Conservation (phyloP, 1,284 basidiomycete species). For the Pascua guehoae region DNA sequence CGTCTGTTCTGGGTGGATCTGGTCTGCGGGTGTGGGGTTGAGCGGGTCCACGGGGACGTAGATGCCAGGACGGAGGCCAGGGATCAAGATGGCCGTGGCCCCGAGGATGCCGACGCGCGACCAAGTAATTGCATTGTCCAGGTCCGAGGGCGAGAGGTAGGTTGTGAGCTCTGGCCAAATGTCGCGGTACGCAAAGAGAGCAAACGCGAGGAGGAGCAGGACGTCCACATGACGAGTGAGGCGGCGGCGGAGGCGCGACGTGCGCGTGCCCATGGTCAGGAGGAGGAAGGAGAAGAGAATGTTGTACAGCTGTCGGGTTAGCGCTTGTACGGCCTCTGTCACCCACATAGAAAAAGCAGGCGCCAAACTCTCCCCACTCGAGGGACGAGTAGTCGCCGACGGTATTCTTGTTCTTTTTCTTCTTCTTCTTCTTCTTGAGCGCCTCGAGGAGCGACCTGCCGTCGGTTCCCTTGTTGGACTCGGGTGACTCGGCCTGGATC, state of each 20-base stretch:
- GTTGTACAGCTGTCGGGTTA: slow-evolving; percentile 33
- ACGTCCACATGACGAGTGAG: slow-evolving; percentile 43
- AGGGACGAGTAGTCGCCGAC: slow-evolving; percentile 43
- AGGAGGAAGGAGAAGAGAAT: slow-evolving; percentile 41
- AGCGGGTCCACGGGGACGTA: slow-evolving; percentile 52
- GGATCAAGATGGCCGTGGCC: slow-evolving; percentile 51
- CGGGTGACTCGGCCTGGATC: slow-evolving; percentile 40
- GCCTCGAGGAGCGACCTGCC: slow-evolving; percentile 1
- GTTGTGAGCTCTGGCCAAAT: slow-evolving; percentile 61
- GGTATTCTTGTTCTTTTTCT: slow-evolving; percentile 35
- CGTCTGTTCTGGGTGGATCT: slow-evolving; percentile 62
- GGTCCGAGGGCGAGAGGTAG: slow-evolving; percentile 51
- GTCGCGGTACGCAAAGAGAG: slow-evolving; percentile 61
- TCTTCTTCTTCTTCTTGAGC: slow-evolving; percentile 35
- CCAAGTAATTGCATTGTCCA: slow-evolving; percentile 47
- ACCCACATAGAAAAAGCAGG: slow-evolving; percentile 45
- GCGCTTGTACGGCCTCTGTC: not conserved
- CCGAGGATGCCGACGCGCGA: slow-evolving; percentile 48
- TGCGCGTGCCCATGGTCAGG: slow-evolving; percentile 32
- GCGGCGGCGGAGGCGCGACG: slow-evolving; percentile 35
- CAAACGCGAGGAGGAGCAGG: slow-evolving; percentile 51
- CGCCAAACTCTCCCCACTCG: slow-evolving; percentile 48
- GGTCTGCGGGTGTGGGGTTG: slow-evolving; percentile 45
- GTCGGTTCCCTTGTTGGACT: not conserved
- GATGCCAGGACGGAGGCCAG: slow-evolving; percentile 53